Base-by-base conservation (phyloP, 345 rosid species). In the Linum tenue region DNA sequence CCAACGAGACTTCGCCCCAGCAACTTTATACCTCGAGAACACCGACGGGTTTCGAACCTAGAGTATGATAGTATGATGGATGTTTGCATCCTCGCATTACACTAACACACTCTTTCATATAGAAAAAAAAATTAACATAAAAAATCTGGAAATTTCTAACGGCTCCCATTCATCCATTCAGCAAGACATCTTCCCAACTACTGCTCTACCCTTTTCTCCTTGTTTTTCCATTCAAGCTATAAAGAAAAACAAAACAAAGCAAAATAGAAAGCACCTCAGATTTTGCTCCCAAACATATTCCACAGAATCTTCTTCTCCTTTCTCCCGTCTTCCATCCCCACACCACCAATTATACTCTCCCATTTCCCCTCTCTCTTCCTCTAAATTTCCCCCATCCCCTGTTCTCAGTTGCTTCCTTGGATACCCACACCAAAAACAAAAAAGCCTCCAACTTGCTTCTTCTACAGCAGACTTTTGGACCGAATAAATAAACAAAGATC, bases 61-160 rank as follows among this genome's bases (percentile, higher is more conserved):
- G 31, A 22, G 31, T 22, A 22, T n/a, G n/a, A n/a, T n/a, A n/a
- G n/a, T n/a, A n/a, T 22, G 31, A 22, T 22, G 31, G 31, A 22
- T 22, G 31, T 22, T 22, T 22, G 31, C 31, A 22, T 22, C 31
- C 31, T 22, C 31, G 1, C 31, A 22, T 22, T 22, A 22, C 31
- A 22, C 31, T 22, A 22, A 22, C 31, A 22, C 31, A 22, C 40
- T 16, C 37, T 16, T 64, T 1, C 63, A 22, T 51, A 15, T 58
- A 41, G 11, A 62, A 68, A 72, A 74, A 60, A 65, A 70, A 64
- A 67, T 70, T 35, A 70, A 64, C 61, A 17, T 68, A 70, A 78
- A 83, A 80, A 78, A 83, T 80, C 82, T 80, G 71, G 70, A 73
- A 69, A 48, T 70, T 74, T 72, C 31, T 22, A 62, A 69, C 72